Conservation (phyloP, 495 filamentous ascomycete genomes). For the Daldinia caldariorum region DNA sequence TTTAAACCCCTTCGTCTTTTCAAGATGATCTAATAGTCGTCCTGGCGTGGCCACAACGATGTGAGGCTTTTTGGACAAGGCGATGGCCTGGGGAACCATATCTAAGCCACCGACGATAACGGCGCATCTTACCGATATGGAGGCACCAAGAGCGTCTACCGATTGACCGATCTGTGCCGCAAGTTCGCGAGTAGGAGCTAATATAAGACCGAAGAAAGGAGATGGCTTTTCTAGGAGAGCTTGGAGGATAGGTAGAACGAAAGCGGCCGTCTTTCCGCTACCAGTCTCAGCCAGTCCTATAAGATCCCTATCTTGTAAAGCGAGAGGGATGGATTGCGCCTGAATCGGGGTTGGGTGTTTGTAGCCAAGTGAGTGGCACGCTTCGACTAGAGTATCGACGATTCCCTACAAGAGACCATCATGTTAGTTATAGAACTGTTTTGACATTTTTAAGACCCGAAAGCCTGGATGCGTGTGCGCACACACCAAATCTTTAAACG, state of each 20-base stretch:
- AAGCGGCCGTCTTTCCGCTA: slow-evolving; percentile 91
- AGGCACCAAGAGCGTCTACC: slow-evolving; percentile 83
- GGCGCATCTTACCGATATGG: slow-evolving; percentile 80
- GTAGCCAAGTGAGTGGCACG: slow-evolving; percentile 82
- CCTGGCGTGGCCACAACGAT: slow-evolving; percentile 90
- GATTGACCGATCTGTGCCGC: slow-evolving; percentile 88
- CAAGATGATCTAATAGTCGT: slow-evolving; percentile 88
- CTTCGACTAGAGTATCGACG: slow-evolving; percentile 86
- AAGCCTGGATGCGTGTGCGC: background rate
- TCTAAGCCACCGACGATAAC: slow-evolving; percentile 94
- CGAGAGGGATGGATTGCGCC: slow-evolving; percentile 78
- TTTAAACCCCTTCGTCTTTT: slow-evolving; percentile 96
- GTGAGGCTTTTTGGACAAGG: slow-evolving; percentile 91
- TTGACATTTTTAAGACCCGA: background rate
- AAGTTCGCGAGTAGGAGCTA: slow-evolving; percentile 92
- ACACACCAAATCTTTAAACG: slow-evolving; percentile 78
- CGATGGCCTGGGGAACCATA: slow-evolving; percentile 88
- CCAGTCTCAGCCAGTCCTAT: slow-evolving; percentile 96
- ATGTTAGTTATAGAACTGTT: slow-evolving; percentile 30
- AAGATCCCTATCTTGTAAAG: slow-evolving; percentile 82
- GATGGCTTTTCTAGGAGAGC: slow-evolving; percentile 84
- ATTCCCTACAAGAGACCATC: slow-evolving; percentile 64
- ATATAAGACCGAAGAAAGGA: slow-evolving; percentile 78
- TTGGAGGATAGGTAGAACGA: slow-evolving; percentile 89
- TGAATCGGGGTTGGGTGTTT: slow-evolving; percentile 86